A percentile compares a stretch with the other conserved stretches of the same genome.
These are phyloP conservation scores for Gelatoporia subvermispora DNA, from an alignment of 768 basidiomycete species.

Conservation along the genomic window DNA sequence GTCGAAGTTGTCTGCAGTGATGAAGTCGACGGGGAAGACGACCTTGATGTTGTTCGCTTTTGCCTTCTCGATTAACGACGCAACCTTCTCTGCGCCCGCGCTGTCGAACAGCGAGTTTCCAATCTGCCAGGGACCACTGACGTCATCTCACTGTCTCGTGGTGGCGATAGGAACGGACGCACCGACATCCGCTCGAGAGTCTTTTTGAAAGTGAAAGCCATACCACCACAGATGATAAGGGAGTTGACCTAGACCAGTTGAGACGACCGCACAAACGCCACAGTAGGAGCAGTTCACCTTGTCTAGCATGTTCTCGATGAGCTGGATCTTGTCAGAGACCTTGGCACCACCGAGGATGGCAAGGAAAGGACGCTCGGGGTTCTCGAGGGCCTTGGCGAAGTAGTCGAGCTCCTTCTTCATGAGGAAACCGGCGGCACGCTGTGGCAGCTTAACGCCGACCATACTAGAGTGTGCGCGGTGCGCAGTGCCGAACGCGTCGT, in stretches of 20 bases:
- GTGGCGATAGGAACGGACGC: conserved; percentile 18
- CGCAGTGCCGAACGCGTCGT: conserved; percentile 98
- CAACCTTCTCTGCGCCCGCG: conserved; percentile 84
- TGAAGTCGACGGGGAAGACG: conserved; percentile 92
- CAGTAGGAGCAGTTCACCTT: conserved; percentile 49
- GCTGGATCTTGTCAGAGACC: conserved; percentile 97
- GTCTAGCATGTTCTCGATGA: conserved; percentile 99
- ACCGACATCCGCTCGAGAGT: conserved; percentile 75
- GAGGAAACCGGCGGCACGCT: conserved; percentile 92
- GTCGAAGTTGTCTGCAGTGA: conserved; percentile 93
- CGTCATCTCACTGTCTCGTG: not conserved
- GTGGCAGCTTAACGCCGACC: conserved; percentile 91
- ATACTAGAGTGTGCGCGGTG: conserved; percentile 98
- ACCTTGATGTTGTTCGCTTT: conserved; percentile 88
- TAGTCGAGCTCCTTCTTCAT: conserved; percentile 99
- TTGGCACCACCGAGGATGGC: conserved; percentile 98
- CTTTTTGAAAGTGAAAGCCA: conserved; percentile 99
- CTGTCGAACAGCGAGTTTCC: conserved; percentile 92
- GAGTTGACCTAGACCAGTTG: conserved; percentile 67
- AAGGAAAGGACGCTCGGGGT: conserved; percentile 92
- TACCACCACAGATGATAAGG: conserved; percentile 94
- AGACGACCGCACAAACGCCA: conserved; percentile 1
- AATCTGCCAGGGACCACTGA: conserved; percentile 49
- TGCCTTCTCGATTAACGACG: conserved; percentile 82
- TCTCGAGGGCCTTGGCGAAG: conserved; percentile 96